phyloP scores from a whole-genome alignment of 2,329 filamentous ascomycete species.

The Trichoderma simmonsii region DNA sequence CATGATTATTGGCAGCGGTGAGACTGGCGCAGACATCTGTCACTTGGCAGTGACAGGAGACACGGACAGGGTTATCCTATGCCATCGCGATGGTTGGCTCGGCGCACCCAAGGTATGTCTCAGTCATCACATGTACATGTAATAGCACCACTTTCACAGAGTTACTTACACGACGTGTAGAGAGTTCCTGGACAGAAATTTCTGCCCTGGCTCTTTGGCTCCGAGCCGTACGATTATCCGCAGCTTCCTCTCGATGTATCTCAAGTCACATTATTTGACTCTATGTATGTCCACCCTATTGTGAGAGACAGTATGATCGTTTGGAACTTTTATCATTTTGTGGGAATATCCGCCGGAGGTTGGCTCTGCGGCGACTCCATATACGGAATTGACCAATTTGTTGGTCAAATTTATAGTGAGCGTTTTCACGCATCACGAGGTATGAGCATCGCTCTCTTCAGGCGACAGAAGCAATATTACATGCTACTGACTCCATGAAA shows the following conservation, averaged over 20 bases:
- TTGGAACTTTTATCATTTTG: constrained; percentile 40
- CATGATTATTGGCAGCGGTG: constrained; percentile 41
- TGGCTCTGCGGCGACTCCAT: constrained; percentile 24
- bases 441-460: constrained; percentile 16
- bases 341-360: constrained; percentile 25
- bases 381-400: constrained; percentile 25
- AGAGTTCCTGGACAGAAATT: constrained; percentile 22
- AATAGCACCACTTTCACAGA: background rate
- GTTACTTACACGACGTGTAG: background rate
- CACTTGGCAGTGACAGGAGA: constrained; percentile 40
- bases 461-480: background rate
- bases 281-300: constrained; percentile 40
- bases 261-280: constrained; percentile 41
- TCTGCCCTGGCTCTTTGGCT: constrained; percentile 22
- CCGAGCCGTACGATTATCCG: constrained; percentile 23
- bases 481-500: background rate
- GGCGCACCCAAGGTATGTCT: constrained; percentile 20
- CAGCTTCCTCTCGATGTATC: constrained; percentile 32
- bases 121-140: background rate
- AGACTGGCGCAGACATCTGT: constrained; percentile 42
- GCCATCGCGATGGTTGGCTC: constrained; percentile 39
- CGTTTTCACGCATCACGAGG: constrained; percentile 27
- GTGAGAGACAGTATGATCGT: constrained; percentile 34
- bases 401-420: constrained; percentile 27
- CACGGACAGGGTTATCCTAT: constrained; percentile 39